Conservation (phyloP, 73 alveolate species). For the Tetrahymena thermophila region DNA sequence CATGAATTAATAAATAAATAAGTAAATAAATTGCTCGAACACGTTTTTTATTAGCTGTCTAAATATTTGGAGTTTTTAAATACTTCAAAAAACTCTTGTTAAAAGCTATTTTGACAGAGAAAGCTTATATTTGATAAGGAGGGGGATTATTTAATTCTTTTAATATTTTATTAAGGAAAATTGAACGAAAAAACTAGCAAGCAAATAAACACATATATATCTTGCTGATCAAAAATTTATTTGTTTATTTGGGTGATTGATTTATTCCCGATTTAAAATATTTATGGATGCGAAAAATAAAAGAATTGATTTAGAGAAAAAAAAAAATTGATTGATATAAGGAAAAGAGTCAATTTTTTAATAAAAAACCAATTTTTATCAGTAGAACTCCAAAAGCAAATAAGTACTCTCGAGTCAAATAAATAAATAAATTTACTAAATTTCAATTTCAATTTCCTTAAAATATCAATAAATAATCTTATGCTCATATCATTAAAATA, state of each 20-base stretch:
- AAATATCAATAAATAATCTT: too few species aligned
- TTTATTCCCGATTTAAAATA: neutral
- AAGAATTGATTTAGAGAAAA: neutral
- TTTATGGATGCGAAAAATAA: neutral
- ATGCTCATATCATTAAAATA: too few species aligned
- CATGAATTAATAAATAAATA: neutral
- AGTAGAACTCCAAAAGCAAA: neutral
- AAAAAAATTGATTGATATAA: neutral
- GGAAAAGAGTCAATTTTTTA: neutral
- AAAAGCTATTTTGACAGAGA: neutral
- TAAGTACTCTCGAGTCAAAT: neutral
- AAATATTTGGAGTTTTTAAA: neutral
- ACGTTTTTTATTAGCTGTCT: neutral
- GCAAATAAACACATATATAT: too few species aligned
- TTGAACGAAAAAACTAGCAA: too few species aligned
- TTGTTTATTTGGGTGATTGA: too few species aligned
- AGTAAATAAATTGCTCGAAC: neutral
- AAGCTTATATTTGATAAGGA: neutral
- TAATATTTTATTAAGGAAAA: neutral
- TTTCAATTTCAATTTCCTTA: neutral
- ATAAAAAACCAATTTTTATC: neutral
- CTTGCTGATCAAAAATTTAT: neutral
- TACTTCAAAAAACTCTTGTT: neutral
- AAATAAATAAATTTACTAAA: too few species aligned
- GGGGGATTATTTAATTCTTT: neutral